Percentiles rank a stretch among this genome's conserved stretches.
Conservation (phyloP, 2,329 filamentous ascomycete species). For the Ustulina deusta region DNA sequence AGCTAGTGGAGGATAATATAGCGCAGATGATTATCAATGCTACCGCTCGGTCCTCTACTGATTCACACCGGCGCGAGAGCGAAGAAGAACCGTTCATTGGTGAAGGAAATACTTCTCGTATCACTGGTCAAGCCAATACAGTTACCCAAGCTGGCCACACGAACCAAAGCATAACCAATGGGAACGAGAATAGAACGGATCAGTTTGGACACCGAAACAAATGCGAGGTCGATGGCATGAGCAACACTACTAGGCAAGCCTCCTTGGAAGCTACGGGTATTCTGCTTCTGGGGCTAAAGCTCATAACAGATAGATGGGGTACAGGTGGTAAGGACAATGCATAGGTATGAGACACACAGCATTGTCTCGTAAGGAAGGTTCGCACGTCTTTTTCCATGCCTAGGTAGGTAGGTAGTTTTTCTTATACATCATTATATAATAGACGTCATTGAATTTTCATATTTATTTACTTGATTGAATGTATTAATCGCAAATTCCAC, state of each 20-base stretch:
- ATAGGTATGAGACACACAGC: no score
- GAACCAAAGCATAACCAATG: conserved; percentile 1
- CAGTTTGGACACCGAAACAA: neutral
- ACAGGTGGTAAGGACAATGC: no score
- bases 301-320: neutral
- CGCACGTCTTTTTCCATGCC: no score
- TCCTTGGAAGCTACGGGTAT: neutral
- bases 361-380: no score
- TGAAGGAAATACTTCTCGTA: neutral
- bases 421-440: no score
- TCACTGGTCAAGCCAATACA: neutral
- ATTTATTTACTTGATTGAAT: no score
- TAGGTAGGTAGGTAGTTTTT: no score
- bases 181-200: neutral
- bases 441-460: no score
- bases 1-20: conserved; percentile 21
- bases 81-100: neutral
- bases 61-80: neutral
- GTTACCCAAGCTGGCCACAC: conserved; percentile 11
- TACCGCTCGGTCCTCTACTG: conserved; percentile 6
- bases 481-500: no score
- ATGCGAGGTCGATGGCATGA: neutral
- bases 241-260: neutral
- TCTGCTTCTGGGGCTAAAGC: neutral
- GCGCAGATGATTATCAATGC: conserved; percentile 11